Base-by-base conservation (phyloP, 2,329 filamentous ascomycete genomes). In the Sphaerostilbella broomeana region DNA sequence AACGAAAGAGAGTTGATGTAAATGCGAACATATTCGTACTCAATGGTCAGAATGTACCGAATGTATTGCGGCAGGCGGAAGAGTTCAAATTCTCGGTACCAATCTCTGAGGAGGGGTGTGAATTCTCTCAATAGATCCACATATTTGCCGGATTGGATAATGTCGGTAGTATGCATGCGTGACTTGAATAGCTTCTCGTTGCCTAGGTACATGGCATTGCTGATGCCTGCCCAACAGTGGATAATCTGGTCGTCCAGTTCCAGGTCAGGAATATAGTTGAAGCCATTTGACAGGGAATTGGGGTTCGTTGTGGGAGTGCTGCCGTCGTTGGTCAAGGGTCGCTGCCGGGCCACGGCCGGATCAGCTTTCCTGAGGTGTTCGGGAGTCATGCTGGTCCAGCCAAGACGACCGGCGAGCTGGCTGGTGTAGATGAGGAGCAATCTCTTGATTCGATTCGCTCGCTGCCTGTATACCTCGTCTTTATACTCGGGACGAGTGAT, bases 1-100 rank as follows among this genome's bases (percentile, higher is more conserved):
- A 98, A 69, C 2, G 89, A 89, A 2, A 98, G 71, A 1, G 89
- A 95, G 60, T 97, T 95, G 65, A 95, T 77, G 57, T 97, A 97
- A 35, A 95, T 84, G 53, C 90, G 79, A 18, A 90, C 87, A 57
- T 95, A 95, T 55, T 97, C 87, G 55, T 92, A 95, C 65, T 98
- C 92, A 49, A 97, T 95, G 6, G 79, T 83, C 20, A 98, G 70
- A 43, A 97, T 89, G 57, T 88, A 79, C 20, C 75, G 67, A 48
- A 79, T 81, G 47, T 74, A 82, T 16, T 68, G 74, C 3, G 80
- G 79, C 37, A 84, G 70, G 40, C 77, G 74, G 53, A 86, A 83
- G n/a, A 77, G 73, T 51, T 94, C 84, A 55, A 95, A 89, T 45
- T 89, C 84, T 28, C 72, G 74, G 63, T 79, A 83, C 86, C 90